A percentile compares a stretch with the other conserved stretches of the same genome.
Evolutionary conservation across 345 rosid genomes (phyloP).

Genomic region (Syzygium grande): DNA sequence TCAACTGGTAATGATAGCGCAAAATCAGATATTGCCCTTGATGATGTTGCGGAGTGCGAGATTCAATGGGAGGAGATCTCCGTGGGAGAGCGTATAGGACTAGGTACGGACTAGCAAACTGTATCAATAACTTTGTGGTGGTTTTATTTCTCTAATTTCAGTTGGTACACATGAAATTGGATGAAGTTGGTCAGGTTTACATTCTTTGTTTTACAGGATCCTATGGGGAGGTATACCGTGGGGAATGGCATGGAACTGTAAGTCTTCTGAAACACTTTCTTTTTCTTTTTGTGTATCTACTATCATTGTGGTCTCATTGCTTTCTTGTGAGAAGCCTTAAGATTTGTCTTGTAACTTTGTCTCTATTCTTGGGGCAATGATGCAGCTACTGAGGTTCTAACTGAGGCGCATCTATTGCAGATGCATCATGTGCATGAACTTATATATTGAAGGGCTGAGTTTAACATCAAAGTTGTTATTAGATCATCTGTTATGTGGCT

Average conservation of each 20-base stretch:
- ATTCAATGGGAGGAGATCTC: constrained; percentile 84
- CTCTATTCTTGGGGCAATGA: background rate
- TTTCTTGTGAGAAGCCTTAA: background rate
- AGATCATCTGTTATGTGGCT: background rate
- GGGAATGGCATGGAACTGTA: constrained; percentile 99
- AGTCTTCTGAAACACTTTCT: constrained; percentile 16
- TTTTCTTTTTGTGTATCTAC: background rate
- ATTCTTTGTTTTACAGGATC: constrained; percentile 57
- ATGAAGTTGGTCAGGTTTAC: constrained; percentile 2
- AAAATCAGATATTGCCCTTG: constrained; percentile 57
- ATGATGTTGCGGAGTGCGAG: constrained; percentile 87
- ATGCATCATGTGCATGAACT: background rate
- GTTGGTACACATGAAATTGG: background rate
- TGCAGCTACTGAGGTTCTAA: background rate
- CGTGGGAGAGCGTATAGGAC: constrained; percentile 94
- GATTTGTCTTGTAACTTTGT: background rate
- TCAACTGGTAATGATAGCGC: constrained; percentile 53
- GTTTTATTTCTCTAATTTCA: background rate
- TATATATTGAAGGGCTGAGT: background rate
- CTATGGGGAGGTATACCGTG: constrained; percentile 93
- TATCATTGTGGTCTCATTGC: background rate
- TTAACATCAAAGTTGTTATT: background rate
- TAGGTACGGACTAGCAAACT: constrained; percentile 45
- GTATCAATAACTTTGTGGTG: constrained; percentile 9
- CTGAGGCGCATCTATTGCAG: background rate